Evolutionary conservation across 2,329 filamentous ascomycete species (phyloP).

Genomic region (Capronia coronata): DNA sequence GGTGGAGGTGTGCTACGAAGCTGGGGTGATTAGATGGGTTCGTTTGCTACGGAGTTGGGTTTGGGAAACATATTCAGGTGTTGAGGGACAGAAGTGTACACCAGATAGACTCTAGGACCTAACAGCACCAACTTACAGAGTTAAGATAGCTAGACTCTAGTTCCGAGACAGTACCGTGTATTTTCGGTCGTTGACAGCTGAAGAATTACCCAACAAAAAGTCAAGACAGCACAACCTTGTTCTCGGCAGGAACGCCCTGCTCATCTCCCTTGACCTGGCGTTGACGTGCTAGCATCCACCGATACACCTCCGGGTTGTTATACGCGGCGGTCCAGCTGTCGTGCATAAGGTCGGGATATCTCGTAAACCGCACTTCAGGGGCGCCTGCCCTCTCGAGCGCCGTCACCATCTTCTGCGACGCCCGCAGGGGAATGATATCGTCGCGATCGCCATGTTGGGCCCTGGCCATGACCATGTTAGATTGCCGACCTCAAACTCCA

Average conservation of each 20-base stretch:
- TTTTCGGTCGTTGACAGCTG: no score
- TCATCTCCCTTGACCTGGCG: constrained; percentile 14
- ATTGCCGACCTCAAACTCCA: not conserved
- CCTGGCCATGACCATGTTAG: constrained; percentile 5
- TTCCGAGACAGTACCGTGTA: no score
- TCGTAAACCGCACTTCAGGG: constrained; percentile 10
- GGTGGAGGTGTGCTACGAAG: no score
- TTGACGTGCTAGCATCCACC: constrained; percentile 16
- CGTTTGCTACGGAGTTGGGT: no score
- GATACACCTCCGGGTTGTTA: constrained; percentile 14
- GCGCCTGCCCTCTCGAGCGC: constrained; percentile 11
- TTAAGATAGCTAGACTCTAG: no score
- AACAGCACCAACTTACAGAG: no score
- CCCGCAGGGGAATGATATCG: constrained; percentile 15
- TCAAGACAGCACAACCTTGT: constrained; percentile 9
- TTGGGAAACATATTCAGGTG: no score
- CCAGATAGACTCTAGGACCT: no score
- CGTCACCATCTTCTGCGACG: constrained; percentile 17
- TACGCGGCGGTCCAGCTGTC: constrained; percentile 20
- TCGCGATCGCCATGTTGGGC: constrained; percentile 18
- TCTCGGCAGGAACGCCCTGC: constrained; percentile 13
- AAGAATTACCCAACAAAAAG: no score
- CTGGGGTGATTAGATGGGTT: no score
- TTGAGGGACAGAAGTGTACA: no score
- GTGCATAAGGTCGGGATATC: constrained; percentile 19